Evolutionary conservation across 148 eudicot species (phyloP).

Genomic region (Polygonum aviculare): DNA sequence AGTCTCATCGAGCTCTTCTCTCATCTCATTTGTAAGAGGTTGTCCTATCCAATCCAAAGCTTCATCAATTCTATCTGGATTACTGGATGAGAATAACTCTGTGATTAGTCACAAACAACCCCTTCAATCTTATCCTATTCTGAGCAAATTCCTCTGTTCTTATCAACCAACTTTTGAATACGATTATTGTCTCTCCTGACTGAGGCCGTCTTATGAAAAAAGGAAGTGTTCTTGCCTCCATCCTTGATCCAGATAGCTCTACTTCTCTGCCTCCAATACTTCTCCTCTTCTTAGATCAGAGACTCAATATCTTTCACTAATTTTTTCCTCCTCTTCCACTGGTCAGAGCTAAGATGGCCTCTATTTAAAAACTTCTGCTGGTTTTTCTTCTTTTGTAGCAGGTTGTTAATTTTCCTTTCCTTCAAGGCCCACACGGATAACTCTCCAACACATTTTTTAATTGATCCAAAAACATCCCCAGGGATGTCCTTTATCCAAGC

Average conservation of each 20-base stretch:
- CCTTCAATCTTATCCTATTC: no score
- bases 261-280: not conserved
- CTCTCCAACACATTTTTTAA: no score
- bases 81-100: no score
- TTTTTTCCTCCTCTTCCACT: not conserved
- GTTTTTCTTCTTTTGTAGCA: no score
- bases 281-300: no score
- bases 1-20: not conserved
- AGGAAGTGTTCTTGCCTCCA: not conserved
- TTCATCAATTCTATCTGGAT: not conserved
- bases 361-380: no score
- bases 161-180: not conserved
- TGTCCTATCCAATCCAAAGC: accelerated
- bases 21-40: not conserved
- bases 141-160: not conserved
- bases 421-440: no score
- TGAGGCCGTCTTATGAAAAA: not conserved
- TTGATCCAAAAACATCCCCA: no score
- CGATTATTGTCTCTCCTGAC: not conserved
- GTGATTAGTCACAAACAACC: no score
- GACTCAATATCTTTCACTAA: no score
- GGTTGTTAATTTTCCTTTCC: no score
- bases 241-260: not conserved
- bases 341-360: not conserved
- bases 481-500: no score